Evolutionary conservation across 371 early-diverging fungal genomes (phyloP).

Genomic region (Mucor mucedo): DNA sequence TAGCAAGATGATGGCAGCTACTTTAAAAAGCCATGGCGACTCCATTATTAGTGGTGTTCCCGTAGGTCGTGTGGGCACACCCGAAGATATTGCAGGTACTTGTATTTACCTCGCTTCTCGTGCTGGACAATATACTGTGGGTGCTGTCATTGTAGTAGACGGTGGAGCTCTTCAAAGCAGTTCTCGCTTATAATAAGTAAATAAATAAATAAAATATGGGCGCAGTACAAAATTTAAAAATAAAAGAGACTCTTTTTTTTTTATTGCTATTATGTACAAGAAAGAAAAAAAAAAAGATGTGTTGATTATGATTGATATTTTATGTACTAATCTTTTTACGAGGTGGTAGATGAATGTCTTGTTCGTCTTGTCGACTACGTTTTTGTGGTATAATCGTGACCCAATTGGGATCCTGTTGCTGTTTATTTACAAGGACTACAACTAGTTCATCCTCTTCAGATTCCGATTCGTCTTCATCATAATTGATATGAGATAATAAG

Average conservation of each 20-base stretch:
- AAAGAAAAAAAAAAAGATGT: not conserved
- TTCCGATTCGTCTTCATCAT: conserved; percentile 4
- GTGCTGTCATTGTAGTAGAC: conserved; percentile 79
- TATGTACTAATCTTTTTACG: conserved; percentile 5
- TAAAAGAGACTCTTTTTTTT: not conserved
- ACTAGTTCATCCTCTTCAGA: conserved; percentile 3
- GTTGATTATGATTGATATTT: not conserved
- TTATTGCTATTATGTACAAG: not conserved
- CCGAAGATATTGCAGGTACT: conserved; percentile 88
- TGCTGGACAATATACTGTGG: conserved; percentile 82
- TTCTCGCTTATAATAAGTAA: conserved; percentile 29
- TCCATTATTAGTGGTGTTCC: conserved; percentile 65
- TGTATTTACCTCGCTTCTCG: conserved; percentile 74
- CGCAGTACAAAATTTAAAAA: not conserved
- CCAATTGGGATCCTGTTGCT: not conserved
- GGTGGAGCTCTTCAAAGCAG: conserved; percentile 65
- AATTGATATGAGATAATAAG: conserved; percentile 1
- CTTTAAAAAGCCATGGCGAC: conserved; percentile 64
- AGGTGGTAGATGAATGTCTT: not conserved
- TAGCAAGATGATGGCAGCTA: conserved; percentile 89
- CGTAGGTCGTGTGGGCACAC: conserved; percentile 76
- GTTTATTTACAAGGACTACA: conserved; percentile 1
- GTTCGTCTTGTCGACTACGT: not conserved
- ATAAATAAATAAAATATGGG: not conserved
- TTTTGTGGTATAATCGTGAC: conserved; percentile 1